Conservation (phyloP, 768 basidiomycete genomes). For the Phylloporus sp. region DNA sequence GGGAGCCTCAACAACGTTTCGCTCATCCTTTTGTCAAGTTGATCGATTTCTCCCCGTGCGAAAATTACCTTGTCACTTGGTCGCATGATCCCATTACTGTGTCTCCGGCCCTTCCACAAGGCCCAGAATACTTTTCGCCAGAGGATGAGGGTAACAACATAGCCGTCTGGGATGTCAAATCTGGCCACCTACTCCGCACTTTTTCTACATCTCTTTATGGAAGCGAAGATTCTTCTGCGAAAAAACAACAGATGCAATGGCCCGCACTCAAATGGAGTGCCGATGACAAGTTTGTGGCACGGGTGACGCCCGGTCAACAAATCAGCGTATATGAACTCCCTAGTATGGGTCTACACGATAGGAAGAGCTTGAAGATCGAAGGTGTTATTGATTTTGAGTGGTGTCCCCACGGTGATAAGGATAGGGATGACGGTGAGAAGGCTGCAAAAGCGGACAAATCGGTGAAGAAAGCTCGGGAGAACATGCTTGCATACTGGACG, state of each 20-base stretch:
- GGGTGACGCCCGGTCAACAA: slow-evolving; percentile 84
- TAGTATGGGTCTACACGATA: slow-evolving; percentile 88
- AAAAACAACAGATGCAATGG: slow-evolving; percentile 84
- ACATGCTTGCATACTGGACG: slow-evolving; percentile 96
- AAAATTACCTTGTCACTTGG: slow-evolving; percentile 96
- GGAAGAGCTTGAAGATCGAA: slow-evolving; percentile 96
- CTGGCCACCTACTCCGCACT: slow-evolving; percentile 86
- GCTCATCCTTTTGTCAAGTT: slow-evolving; percentile 94
- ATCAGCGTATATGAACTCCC: slow-evolving; percentile 97
- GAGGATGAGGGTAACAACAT: slow-evolving; percentile 97
- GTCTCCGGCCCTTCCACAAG: slow-evolving; percentile 74
- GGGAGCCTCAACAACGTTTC: slow-evolving; percentile 85
- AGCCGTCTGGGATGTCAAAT: slow-evolving; percentile 98
- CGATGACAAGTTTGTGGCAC: slow-evolving; percentile 92
- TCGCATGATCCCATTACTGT: slow-evolving; percentile 91
- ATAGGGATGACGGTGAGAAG: slow-evolving; percentile 64
- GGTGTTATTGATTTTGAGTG: slow-evolving; percentile 98
- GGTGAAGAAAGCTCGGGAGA: slow-evolving; percentile 71
- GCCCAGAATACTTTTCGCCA: slow-evolving; percentile 81
- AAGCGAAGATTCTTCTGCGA: slow-evolving; percentile 51
- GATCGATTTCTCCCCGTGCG: slow-evolving; percentile 96
- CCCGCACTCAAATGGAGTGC: slow-evolving; percentile 96
- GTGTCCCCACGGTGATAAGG: slow-evolving; percentile 91
- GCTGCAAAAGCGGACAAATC: slow-evolving; percentile 40
- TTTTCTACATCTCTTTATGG: slow-evolving; percentile 69